Evolutionary conservation across 2,329 filamentous ascomycete species (phyloP).

Genomic region (Talaromyces sp.): DNA sequence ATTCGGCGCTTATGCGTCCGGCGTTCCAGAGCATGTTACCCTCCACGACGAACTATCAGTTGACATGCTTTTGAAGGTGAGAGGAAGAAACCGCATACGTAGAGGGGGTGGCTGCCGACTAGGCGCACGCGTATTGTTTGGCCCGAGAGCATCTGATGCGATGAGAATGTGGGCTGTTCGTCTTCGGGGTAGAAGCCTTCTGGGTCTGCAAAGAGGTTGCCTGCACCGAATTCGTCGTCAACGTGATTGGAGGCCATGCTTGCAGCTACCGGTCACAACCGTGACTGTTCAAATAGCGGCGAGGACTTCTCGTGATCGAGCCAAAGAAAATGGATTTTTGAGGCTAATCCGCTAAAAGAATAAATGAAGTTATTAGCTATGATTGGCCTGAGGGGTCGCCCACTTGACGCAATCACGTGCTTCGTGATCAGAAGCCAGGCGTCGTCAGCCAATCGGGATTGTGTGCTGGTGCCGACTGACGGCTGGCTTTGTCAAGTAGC

Average conservation of each 20-base stretch:
- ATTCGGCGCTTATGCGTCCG: conserved; percentile 69
- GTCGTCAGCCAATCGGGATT: background rate
- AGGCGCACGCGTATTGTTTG: conserved; percentile 66
- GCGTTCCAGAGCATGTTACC: conserved; percentile 92
- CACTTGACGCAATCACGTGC: conserved; percentile 12
- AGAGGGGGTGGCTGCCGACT: conserved; percentile 81
- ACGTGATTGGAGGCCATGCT: conserved; percentile 24
- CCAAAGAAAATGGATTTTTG: background rate
- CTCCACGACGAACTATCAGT: conserved; percentile 36
- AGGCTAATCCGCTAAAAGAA: background rate
- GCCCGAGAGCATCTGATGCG: conserved; percentile 66
- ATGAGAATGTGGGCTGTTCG: conserved; percentile 68
- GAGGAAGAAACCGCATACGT: conserved; percentile 52
- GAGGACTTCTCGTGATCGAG: background rate
- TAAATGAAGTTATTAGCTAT: background rate
- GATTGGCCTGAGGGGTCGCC: background rate
- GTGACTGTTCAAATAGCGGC: background rate
- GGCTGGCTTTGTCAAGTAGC: background rate
- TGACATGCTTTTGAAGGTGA: background rate
- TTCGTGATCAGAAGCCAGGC: background rate
- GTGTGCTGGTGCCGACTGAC: background rate
- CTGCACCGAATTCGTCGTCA: conserved; percentile 25
- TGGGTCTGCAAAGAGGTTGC: conserved; percentile 72
- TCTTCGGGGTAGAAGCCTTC: conserved; percentile 74
- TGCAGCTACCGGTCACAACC: background rate